These are phyloP conservation scores for Melampsora occidentalis DNA, from an alignment of 1,284 basidiomycete genomes.

Conservation along the genomic window DNA sequence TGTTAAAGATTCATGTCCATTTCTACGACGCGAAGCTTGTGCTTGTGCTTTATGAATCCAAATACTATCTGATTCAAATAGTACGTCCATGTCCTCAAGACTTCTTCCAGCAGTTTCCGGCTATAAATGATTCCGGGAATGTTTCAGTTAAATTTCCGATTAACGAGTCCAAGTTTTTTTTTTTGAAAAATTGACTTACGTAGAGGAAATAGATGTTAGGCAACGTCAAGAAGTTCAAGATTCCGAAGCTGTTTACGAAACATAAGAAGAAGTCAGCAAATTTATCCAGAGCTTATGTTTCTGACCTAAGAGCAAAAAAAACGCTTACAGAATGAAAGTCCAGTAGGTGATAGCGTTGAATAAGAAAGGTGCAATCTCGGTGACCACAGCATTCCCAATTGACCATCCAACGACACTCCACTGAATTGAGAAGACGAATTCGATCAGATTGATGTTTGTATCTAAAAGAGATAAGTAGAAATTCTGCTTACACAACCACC, in stretches of 20 bases:
- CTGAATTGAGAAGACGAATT: conserved; percentile 8
- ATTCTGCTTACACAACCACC: conserved; percentile 29
- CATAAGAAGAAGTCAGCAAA: neutral
- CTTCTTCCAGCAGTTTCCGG: conserved; percentile 70
- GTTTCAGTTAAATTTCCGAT: neutral
- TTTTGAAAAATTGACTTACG: neutral
- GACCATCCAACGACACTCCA: conserved; percentile 44
- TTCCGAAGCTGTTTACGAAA: conserved; percentile 24
- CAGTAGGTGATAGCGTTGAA: conserved; percentile 43
- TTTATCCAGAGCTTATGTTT: neutral
- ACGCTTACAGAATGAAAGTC: conserved; percentile 41
- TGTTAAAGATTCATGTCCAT: neutral
- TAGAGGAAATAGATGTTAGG: conserved; percentile 43
- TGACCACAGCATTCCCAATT: conserved; percentile 39
- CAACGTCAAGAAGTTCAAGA: conserved; percentile 40
- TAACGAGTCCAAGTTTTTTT: neutral
- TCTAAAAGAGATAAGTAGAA: neutral
- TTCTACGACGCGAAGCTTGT: neutral
- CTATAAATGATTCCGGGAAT: conserved; percentile 57
- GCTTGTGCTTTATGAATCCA: conserved; percentile 19
- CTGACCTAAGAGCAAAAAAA: neutral
- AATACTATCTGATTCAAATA: conserved; percentile 65
- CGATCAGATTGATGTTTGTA: neutral
- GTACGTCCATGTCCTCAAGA: conserved; percentile 74
- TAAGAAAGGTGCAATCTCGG: conserved; percentile 37